A percentile compares a stretch with the other conserved stretches of the same genome.
phyloP scores from a whole-genome alignment of 106 monocot genomes.

The Dendrobium chrysotoxum region DNA sequence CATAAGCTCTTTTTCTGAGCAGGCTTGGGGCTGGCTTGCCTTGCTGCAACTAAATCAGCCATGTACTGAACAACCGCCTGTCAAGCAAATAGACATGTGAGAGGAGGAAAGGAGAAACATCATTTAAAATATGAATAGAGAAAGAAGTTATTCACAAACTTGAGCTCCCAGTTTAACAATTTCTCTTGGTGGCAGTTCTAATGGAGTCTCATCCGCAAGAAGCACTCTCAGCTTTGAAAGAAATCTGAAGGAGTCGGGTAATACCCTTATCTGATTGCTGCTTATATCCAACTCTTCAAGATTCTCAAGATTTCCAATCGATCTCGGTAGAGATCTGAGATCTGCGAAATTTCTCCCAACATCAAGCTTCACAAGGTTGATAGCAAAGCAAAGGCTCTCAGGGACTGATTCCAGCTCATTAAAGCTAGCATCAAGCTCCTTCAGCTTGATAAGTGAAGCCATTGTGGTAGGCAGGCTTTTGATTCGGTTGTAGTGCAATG shows the following conservation, averaged over 20 bases:
- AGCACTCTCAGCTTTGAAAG: conserved; percentile 65
- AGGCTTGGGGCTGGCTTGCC: conserved; percentile 13
- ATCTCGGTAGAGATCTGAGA: conserved; percentile 64
- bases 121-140: not conserved
- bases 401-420: conserved; percentile 86
- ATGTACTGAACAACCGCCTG: conserved; percentile 92
- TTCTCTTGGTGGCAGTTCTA: conserved; percentile 83
- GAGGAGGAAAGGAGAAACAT: not conserved
- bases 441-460: conserved; percentile 55
- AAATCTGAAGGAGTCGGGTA: conserved; percentile 73
- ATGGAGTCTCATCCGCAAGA: conserved; percentile 75
- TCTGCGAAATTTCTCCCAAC: conserved; percentile 84
- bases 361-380: conserved; percentile 66
- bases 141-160: conserved; percentile 25
- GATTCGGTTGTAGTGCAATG: conserved; percentile 80
- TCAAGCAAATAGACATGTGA: not conserved
- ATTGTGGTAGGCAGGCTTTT: conserved; percentile 79
- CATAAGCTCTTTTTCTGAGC: conserved; percentile 35
- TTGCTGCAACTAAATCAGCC: conserved; percentile 60
- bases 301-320: conserved; percentile 92
- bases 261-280: conserved; percentile 71
- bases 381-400: conserved; percentile 72
- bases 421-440: conserved; percentile 81
- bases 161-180: conserved; percentile 80
- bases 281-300: conserved; percentile 90